Evolutionary conservation across 2,329 filamentous ascomycete genomes (phyloP), one percentile per base, ranked within the genome.

Genomic region (Tolypocladium tropicale): DNA sequence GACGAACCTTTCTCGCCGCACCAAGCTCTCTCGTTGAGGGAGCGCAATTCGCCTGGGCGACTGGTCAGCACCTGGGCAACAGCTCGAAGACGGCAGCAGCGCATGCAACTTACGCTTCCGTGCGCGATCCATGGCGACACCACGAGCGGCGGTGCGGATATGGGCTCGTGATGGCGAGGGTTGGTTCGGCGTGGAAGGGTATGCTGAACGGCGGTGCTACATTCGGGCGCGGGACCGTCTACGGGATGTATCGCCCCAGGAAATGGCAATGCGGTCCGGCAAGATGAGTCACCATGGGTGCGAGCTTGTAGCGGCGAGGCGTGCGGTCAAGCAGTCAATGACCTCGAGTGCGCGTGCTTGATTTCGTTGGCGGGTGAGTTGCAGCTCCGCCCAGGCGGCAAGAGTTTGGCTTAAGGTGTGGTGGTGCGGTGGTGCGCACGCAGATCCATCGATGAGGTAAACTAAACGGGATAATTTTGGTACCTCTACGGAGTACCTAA

Each of bases 1-100:
- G 58, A 63, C 70, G 60, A 69, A 96, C 93, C 89, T 78, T 82
- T 85, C 66, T 96, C 90, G 67, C 90, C 92, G 69, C 88, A 80
- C 94, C 94, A 99, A 60, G 88, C 89, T 74, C 84, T 83, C 68
- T 85, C 81, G 72, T 99, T 99, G 67, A 95, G 78, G 75, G 88
- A 83, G 78, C 91, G 89, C 75, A 97, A 81, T 78, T 96, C 89
- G 77, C 90, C 91, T 96, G 69, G 49, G 9, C n/a, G 23, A 28
- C 54, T 34, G 53, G 59, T 67, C 33, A 66, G 61, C 53, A 53
- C 32, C 34, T 32, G 46, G 33, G 14, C 43, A 52, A 37, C 21
- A 37, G 37, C 16, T 25, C 23, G 48, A 39, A 23, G 58, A 25
- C 43, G 46, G 52, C 39, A 57, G 52, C 36, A 16, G 43, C 25